Base-by-base conservation (phyloP, 2,329 filamentous ascomycete genomes). In the Didymellaceae sp. region DNA sequence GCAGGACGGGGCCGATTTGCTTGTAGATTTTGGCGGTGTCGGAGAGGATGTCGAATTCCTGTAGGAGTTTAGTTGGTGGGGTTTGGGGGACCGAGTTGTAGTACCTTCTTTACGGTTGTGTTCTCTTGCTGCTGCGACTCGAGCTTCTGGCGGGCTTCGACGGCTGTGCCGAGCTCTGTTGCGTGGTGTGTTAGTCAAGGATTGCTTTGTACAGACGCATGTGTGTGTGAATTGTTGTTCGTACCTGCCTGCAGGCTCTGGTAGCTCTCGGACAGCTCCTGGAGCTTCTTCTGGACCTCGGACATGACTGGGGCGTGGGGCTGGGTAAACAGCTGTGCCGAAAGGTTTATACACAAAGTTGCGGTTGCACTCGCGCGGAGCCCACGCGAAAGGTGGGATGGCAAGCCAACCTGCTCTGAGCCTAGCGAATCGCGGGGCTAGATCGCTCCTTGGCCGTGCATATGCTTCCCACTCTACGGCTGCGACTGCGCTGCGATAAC, bases 101-200 rank as follows among this genome's bases (percentile, higher is more conserved):
- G 34, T 62, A 90, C 90, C 77, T 90, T 88, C 73, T 95, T 86
- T 8, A 99, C 94, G 13, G 88, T 87, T 39, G 87, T 77, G 71
- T 97, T 99, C 74, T 99, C 94, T 69, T 96, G 90, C 72, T 89
- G 89, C 74, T 99, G 94, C 6, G 91, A 89, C 72, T 97, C 92
- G 6, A 99, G 85, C 75, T 89, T 95, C 77, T 99, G 92, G 57
- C 92, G 85, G 8, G 91, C 89, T 34, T 86, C 81, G 20, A 97
- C 85, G 14, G 85, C 79, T 33, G 80, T 83, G 73, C 91, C 89
- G 46, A 97, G 82, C 63, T 97, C 94, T 96, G 48, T 42, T n/a
- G n/a, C n/a, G n/a, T n/a, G n/a, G n/a, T n/a, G n/a, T n/a, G n/a
- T n/a, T n/a, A n/a, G n/a, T n/a, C n/a, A n/a, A n/a, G n/a, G n/a